phyloP scores from a whole-genome alignment of 2,329 filamentous ascomycete species.

The Fusarium drepaniforme region DNA sequence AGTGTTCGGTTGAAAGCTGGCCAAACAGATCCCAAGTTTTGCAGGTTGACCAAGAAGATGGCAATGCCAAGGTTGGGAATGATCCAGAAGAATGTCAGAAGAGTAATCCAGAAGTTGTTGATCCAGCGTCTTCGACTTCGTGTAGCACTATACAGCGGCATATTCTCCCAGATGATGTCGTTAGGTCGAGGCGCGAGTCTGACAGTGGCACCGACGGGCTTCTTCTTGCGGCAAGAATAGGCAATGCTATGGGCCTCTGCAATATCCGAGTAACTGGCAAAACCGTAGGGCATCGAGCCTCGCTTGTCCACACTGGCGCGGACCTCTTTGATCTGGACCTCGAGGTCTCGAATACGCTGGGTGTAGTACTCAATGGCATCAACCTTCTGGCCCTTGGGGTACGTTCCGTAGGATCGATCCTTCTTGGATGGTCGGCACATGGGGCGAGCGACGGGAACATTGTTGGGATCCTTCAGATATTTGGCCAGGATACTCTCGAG shows the following conservation, averaged over 20 bases:
- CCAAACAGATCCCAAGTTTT: conserved; percentile 86
- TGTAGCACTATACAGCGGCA: conserved; percentile 76
- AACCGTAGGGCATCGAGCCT: conserved; percentile 91
- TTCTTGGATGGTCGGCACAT: conserved; percentile 84
- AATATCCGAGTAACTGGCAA: conserved; percentile 93
- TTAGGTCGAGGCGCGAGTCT: conserved; percentile 85
- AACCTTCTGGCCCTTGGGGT: conserved; percentile 78
- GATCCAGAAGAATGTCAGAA: conserved; percentile 88
- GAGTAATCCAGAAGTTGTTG: conserved; percentile 85
- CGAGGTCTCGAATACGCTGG: conserved; percentile 83
- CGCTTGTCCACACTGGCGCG: conserved; percentile 86
- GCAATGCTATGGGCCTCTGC: conserved; percentile 90
- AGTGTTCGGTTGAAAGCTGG: conserved; percentile 76
- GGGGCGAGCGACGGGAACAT: conserved; percentile 82
- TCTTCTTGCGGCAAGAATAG: conserved; percentile 83
- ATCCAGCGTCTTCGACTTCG: conserved; percentile 80
- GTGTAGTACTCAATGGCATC: conserved; percentile 97
- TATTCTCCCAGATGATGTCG: conserved; percentile 96
- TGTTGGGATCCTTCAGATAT: conserved; percentile 89
- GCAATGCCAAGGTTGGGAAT: conserved; percentile 95
- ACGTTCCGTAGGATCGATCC: conserved; percentile 75
- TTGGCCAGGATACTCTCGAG: conserved; percentile 88
- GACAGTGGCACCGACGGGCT: conserved; percentile 82
- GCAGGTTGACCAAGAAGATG: conserved; percentile 89
- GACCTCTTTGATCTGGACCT: conserved; percentile 86